Base-by-base conservation (phyloP, 257 asterid genomes). In the Capsicum baccatum region DNA sequence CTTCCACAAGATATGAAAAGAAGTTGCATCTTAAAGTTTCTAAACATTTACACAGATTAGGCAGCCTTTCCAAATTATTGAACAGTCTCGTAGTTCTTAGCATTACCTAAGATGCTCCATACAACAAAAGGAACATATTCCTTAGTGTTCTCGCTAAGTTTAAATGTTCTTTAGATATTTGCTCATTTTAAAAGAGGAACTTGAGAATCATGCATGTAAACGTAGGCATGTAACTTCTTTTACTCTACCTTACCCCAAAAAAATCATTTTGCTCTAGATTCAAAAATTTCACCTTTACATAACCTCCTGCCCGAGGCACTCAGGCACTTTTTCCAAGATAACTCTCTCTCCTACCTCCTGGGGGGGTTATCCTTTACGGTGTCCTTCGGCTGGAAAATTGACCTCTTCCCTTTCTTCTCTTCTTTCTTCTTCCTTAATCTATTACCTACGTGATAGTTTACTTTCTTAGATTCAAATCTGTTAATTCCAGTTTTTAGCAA, bases 91-190 rank as follows among this genome's bases (percentile, higher is more conserved):
- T 4, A 0, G 44, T 74, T 47, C 44, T 74, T 73, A 19, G 80
- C 60, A 73, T 74, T 56, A 74, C 60, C 56, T 19, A 21, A 6
- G 42, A 73, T 48, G 58, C 80, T 37, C 59, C n/a, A 48, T 73
- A 47, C 21, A 68, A 9, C 14, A 39, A 69, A 39, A 21, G 79
- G 55, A 39, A 69, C 79, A 69, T 69, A 69, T 6, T 69, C 12
- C 26, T 17, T 9, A 19, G 39, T 17, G 26, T 44, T 35, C 79
- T 71, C 3, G 0, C 58, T 39, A 52, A 71, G 11, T 17, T 71
- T 8, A 39, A 15, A 69, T 0, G 0, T 39, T 69, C 55, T 69
- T 69, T 69, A 8, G 79, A 8, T 69, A 69, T 69, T 69, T 69
- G 14, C 79, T 39, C 8, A 39, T 8, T 4, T 4, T 7, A 4